Evolutionary conservation across 805 yeast genomes (phyloP).

Genomic region (Priceomyces fermenticarens): DNA sequence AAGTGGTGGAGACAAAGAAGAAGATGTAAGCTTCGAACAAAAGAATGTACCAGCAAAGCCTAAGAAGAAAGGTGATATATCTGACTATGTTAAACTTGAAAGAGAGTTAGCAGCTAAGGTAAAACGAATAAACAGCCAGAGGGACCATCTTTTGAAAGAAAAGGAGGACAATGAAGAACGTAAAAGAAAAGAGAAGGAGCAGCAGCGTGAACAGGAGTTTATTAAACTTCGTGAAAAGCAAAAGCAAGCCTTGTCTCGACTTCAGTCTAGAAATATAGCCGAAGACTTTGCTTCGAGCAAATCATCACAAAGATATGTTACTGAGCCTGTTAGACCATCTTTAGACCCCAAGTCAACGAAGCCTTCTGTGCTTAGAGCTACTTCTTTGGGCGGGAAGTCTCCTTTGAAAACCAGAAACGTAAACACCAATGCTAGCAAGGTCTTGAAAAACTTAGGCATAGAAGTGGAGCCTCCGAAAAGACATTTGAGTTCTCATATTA

Average conservation of each 20-base stretch:
- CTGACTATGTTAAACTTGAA: constrained; percentile 11
- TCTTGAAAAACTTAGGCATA: constrained; percentile 37
- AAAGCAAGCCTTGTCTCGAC: constrained; percentile 25
- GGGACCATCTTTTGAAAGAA: constrained; percentile 15
- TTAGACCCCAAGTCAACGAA: constrained; percentile 35
- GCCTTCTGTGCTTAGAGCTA: constrained; percentile 34
- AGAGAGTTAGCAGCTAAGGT: constrained; percentile 19
- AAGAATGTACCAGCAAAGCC: not conserved
- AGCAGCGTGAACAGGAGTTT: constrained; percentile 9
- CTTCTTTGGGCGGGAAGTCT: constrained; percentile 28
- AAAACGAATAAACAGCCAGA: constrained; percentile 17
- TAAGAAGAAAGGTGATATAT: constrained; percentile 1
- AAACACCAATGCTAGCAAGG: constrained; percentile 27
- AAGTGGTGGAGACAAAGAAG: constrained; percentile 3
- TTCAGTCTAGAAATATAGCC: constrained; percentile 14
- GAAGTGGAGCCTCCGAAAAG: constrained; percentile 17
- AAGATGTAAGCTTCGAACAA: not conserved
- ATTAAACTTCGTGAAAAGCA: constrained; percentile 24
- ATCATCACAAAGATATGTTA: constrained; percentile 16
- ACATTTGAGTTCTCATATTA: constrained; percentile 18
- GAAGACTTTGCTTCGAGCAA: constrained; percentile 13
- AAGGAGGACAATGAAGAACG: constrained; percentile 9
- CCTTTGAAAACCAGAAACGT: constrained; percentile 11
- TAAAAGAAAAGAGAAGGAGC: constrained; percentile 12
- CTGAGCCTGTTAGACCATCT: constrained; percentile 26